Conservation (phyloP, 2,329 filamentous ascomycete species). For the Aureobasidium sp. region DNA sequence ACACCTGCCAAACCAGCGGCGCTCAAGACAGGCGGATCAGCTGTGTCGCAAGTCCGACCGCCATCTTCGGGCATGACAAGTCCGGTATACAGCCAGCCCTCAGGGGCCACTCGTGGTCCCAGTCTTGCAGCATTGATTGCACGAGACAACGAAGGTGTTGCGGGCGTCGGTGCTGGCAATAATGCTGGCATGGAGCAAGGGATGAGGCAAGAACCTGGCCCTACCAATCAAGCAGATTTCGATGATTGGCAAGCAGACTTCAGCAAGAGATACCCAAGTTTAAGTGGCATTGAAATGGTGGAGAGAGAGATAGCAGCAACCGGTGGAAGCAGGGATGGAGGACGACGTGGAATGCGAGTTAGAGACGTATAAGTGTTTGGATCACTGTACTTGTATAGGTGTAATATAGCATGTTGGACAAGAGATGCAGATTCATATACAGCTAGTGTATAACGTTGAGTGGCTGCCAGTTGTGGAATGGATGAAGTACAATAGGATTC, state of each 20-base stretch:
- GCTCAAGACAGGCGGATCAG: constrained; percentile 42
- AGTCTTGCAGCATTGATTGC: constrained; percentile 30
- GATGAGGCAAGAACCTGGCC: neutral
- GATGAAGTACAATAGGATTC: neutral
- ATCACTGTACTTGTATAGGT: neutral
- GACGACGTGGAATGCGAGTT: constrained; percentile 15
- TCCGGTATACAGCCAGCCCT: constrained; percentile 30
- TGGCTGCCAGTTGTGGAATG: neutral
- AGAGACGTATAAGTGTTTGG: constrained; percentile 11
- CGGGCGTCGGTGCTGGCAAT: constrained; percentile 22
- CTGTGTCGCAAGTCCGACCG: neutral
- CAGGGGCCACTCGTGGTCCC: constrained; percentile 5
- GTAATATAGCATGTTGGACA: neutral
- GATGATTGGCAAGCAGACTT: constrained; percentile 61
- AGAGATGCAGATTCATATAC: neutral
- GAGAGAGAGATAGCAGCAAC: constrained; percentile 39
- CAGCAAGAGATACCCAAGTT: constrained; percentile 76
- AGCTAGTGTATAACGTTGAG: neutral
- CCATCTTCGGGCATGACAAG: constrained; percentile 19
- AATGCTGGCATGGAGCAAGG: neutral
- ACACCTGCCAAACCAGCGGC: constrained; percentile 56
- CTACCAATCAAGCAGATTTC: neutral
- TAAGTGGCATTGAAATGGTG: constrained; percentile 82
- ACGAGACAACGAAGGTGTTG: constrained; percentile 32
- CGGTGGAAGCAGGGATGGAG: constrained; percentile 3